Conservation (phyloP, 1,139 yeast genomes). For the Casaregolazyma lundiana region DNA sequence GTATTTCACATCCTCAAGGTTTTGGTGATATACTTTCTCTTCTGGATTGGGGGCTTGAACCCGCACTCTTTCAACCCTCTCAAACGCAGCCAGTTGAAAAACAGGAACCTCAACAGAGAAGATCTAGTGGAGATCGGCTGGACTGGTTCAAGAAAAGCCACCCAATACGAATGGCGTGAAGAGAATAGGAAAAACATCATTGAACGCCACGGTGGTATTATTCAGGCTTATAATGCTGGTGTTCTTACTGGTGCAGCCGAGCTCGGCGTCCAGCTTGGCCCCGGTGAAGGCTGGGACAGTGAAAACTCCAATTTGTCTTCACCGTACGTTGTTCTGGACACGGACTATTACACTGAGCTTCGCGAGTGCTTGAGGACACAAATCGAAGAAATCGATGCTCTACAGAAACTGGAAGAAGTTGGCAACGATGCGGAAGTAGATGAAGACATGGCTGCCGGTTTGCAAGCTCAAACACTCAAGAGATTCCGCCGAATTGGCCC, state of each 20-base stretch:
- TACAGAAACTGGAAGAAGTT: constrained; percentile 2
- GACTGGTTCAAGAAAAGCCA: constrained; percentile 82
- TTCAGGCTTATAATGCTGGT: constrained; percentile 74
- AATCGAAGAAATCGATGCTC: constrained; percentile 17
- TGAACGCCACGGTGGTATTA: constrained; percentile 69
- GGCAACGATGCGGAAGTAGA: constrained; percentile 10
- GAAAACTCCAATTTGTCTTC: constrained; percentile 15
- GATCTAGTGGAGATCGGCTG: constrained; percentile 71
- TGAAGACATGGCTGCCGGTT: constrained; percentile 7
- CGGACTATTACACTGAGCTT: constrained; percentile 24
- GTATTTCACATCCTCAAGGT: constrained; percentile 63
- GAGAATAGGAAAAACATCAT: constrained; percentile 62
- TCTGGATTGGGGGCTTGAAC: constrained; percentile 71
- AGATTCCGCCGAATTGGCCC: constrained; percentile 30
- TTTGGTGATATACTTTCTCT: constrained; percentile 48
- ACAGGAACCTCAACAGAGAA: constrained; percentile 44
- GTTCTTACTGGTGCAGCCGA: constrained; percentile 51
- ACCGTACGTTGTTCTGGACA: constrained; percentile 22
- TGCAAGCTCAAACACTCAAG: constrained; percentile 17
- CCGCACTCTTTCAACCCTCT: constrained; percentile 57
- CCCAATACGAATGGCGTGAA: constrained; percentile 67
- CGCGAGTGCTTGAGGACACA: constrained; percentile 22
- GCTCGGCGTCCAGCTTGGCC: constrained; percentile 58
- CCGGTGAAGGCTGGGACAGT: constrained; percentile 69
- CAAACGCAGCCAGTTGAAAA: constrained; percentile 23